Percentiles rank a stretch among this genome's conserved stretches.
phyloP scores from a whole-genome alignment of 2,329 filamentous ascomycete species.

The Mycocentrospora acerina region DNA sequence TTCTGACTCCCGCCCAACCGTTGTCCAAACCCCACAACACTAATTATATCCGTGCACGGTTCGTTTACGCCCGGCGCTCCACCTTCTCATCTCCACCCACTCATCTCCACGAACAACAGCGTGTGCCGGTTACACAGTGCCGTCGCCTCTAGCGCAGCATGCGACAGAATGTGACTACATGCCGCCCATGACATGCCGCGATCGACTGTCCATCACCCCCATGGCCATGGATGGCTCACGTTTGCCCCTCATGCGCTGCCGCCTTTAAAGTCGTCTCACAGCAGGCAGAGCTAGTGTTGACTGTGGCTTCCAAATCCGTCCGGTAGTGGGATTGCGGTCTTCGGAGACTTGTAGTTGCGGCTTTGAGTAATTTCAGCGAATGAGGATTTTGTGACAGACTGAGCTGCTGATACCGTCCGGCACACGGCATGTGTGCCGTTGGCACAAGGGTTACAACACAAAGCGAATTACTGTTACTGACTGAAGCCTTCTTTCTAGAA shows the following conservation, averaged over 20 bases:
- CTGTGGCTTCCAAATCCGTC: conserved; percentile 11
- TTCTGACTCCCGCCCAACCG: conserved; percentile 2
- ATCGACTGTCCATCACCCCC: conserved; percentile 29
- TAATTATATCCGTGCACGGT: conserved; percentile 6
- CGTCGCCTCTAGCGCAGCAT: conserved; percentile 8
- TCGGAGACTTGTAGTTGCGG: conserved; percentile 9
- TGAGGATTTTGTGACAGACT: conserved; percentile 8
- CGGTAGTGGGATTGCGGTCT: conserved; percentile 4
- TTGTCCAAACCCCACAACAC: conserved; percentile 3
- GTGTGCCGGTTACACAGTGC: conserved; percentile 13
- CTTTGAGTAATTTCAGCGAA: conserved; percentile 1
- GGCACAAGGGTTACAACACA: conserved; percentile 6
- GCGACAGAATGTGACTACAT: conserved; percentile 17
- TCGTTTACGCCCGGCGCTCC: neutral
- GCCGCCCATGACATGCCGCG: conserved; percentile 18
- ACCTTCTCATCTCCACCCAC: neutral
- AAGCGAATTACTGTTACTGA: conserved; percentile 11
- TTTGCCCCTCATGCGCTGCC: conserved; percentile 22
- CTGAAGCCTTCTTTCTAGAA: conserved; percentile 24
- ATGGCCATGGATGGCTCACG: conserved; percentile 23
- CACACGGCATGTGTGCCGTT: neutral
- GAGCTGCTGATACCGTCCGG: conserved; percentile 3
- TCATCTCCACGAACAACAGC: conserved; percentile 9
- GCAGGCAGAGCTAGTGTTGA: conserved; percentile 7
- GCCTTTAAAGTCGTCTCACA: conserved; percentile 34